phyloP scores from a whole-genome alignment of 768 basidiomycete genomes.

The Podaxis rugospora region DNA sequence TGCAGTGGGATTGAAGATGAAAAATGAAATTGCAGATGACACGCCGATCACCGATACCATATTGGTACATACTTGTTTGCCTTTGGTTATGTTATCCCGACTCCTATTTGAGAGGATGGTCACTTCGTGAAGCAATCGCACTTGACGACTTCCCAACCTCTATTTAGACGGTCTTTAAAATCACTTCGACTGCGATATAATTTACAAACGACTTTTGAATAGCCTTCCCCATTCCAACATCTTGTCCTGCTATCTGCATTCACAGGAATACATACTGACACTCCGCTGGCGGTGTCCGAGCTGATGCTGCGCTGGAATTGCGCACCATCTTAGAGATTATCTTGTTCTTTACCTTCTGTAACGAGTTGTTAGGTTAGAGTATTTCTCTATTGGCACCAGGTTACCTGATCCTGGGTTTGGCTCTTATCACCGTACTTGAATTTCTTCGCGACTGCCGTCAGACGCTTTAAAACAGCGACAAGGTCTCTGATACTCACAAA shows the following conservation, averaged over 20 bases:
- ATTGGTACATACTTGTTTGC: not conserved
- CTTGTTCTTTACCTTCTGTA: not conserved
- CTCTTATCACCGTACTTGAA: not conserved
- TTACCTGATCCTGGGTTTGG: slow-evolving; percentile 1
- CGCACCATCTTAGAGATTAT: not conserved
- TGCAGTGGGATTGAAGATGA: not conserved
- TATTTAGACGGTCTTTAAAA: not conserved
- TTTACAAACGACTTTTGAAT: not conserved
- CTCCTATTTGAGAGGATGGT: not conserved
- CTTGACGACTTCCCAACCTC: not conserved
- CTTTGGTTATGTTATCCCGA: not conserved
- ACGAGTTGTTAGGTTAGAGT: not conserved
- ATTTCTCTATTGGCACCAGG: not conserved
- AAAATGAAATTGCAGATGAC: not conserved
- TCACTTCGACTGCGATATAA: not conserved
- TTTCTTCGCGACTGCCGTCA: not conserved
- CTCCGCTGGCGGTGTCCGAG: slow-evolving; percentile 6
- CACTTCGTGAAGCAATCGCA: too few relatives aligned
- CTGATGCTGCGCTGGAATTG: not conserved
- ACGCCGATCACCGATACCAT: not conserved
- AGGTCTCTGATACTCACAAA: not conserved
- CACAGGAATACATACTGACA: slow-evolving; percentile 8
- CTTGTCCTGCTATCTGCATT: not conserved
- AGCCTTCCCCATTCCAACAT: not conserved
- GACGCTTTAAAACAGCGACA: not conserved